phyloP scores from a whole-genome alignment of 352 stramenopile genomes.

The Pythium rhizo-oryzae region DNA sequence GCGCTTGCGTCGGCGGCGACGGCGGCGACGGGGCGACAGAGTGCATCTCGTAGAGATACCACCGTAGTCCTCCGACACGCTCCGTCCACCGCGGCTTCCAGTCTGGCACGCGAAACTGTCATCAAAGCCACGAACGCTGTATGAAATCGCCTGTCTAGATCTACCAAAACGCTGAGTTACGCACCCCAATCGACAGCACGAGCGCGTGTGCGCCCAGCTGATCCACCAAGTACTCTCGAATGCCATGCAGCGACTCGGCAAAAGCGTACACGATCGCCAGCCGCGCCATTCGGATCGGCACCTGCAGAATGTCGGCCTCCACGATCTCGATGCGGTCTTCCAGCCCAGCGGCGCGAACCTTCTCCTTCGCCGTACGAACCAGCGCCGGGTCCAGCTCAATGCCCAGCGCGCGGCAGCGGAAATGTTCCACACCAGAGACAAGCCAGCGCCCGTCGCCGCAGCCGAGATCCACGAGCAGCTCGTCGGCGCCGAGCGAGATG shows the following conservation, averaged over 20 bases:
- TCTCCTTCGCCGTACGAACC: constrained; percentile 37
- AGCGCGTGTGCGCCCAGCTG: constrained; percentile 46
- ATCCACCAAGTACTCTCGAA: constrained; percentile 48
- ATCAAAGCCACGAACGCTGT: neutral
- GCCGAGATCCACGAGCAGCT: constrained; percentile 81
- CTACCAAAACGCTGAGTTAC: constrained; percentile 14
- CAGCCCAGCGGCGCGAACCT: constrained; percentile 33
- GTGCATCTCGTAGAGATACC: constrained; percentile 77
- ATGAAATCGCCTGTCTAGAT: constrained; percentile 7
- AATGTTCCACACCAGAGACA: constrained; percentile 61
- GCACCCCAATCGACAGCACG: constrained; percentile 81
- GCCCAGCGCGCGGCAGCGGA: constrained; percentile 61
- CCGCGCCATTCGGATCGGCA: constrained; percentile 48
- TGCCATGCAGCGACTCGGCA: constrained; percentile 66
- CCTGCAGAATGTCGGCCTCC: constrained; percentile 58
- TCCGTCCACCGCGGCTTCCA: constrained; percentile 68
- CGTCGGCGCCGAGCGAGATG: constrained; percentile 29
- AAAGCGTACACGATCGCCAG: constrained; percentile 89
- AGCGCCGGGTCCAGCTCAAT: constrained; percentile 71
- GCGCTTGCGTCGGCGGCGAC: neutral
- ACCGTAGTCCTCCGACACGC: constrained; percentile 53
- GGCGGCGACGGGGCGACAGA: too few species aligned
- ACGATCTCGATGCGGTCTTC: constrained; percentile 49
- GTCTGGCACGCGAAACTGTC: constrained; percentile 71
- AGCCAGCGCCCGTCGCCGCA: constrained; percentile 84